Percentiles rank a stretch among this genome's conserved stretches.
These are phyloP conservation scores for Chaetomium sp. DNA, from an alignment of 2,329 filamentous ascomycete species.

Conservation along the genomic window DNA sequence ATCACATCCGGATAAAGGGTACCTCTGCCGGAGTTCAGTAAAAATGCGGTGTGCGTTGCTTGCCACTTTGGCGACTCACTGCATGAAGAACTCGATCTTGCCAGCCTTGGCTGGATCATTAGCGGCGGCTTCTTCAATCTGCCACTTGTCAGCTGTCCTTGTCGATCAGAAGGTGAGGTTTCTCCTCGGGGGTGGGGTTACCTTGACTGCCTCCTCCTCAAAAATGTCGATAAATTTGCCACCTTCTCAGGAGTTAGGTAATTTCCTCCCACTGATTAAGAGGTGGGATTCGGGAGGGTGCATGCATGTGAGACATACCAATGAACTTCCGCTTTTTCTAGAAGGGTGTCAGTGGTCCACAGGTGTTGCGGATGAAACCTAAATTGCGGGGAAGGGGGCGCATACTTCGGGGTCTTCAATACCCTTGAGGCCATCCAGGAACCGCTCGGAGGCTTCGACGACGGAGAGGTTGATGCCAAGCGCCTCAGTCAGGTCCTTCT, in stretches of 20 bases:
- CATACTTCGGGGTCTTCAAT: conserved; percentile 70
- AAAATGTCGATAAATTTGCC: conserved; percentile 62
- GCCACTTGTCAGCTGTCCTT: conserved; percentile 33
- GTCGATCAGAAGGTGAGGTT: background rate
- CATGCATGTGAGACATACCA: conserved; percentile 47
- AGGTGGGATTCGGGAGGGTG: background rate
- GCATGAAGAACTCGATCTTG: conserved; percentile 82
- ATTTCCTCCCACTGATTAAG: background rate
- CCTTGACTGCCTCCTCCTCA: conserved; percentile 65
- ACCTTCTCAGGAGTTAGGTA: conserved; percentile 28
- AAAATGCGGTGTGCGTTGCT: conserved; percentile 46
- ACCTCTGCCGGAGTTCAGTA: conserved; percentile 46
- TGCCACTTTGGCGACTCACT: conserved; percentile 43
- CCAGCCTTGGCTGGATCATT: conserved; percentile 66
- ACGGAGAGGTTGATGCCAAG: conserved; percentile 90
- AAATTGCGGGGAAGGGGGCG: background rate
- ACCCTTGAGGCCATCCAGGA: conserved; percentile 75
- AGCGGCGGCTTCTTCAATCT: conserved; percentile 69
- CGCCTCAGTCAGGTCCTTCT: conserved; percentile 74
- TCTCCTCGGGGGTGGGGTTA: background rate
- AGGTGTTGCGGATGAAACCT: background rate
- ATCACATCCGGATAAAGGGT: conserved; percentile 68
- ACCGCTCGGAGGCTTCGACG: conserved; percentile 74
- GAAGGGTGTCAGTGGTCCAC: conserved; percentile 14
- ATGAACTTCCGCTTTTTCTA: conserved; percentile 76